These are phyloP conservation scores for Candida pseudoglaebosa DNA, from an alignment of 805 yeast species.

Conservation along the genomic window DNA sequence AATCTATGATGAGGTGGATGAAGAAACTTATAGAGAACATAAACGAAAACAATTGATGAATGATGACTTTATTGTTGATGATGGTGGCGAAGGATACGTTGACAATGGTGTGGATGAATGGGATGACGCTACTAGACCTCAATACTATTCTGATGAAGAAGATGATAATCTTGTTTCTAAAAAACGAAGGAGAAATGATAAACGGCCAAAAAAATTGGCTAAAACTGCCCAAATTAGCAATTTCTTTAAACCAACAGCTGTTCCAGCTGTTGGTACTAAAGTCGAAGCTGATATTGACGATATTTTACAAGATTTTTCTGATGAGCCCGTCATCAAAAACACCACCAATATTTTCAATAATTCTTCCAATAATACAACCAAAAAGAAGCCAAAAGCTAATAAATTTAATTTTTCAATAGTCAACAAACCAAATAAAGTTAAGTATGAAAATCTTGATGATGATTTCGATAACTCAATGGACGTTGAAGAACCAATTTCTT, in stretches of 20 bases:
- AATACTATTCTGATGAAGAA: slow-evolving; percentile 56
- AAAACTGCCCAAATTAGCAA: slow-evolving; percentile 47
- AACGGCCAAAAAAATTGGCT: slow-evolving; percentile 35
- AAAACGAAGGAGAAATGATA: slow-evolving; percentile 19
- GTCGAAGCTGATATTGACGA: slow-evolving; percentile 57
- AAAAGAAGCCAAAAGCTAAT: slow-evolving; percentile 15
- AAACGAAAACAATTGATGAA: slow-evolving; percentile 77
- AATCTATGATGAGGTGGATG: slow-evolving; percentile 87
- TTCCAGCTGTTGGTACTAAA: slow-evolving; percentile 31
- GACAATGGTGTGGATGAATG: slow-evolving; percentile 93
- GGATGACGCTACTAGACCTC: slow-evolving; percentile 52
- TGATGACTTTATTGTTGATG: slow-evolving; percentile 94
- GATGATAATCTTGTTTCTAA: slow-evolving; percentile 27
- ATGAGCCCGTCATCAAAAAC: slow-evolving; percentile 16
- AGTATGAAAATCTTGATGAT: slow-evolving; percentile 6
- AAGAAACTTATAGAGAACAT: slow-evolving; percentile 67
- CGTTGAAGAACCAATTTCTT: slow-evolving; percentile 22
- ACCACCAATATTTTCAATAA: slow-evolving; percentile 16
- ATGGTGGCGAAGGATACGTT: slow-evolving; percentile 88
- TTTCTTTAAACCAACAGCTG: slow-evolving; percentile 45
- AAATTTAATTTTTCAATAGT: slow-evolving; percentile 19
- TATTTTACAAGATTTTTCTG: slow-evolving; percentile 54
- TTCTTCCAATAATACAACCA: slow-evolving; percentile 13
- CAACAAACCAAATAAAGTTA: slow-evolving; percentile 2
- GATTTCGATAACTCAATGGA: slow-evolving; percentile 23